These are phyloP conservation scores for Symbiodinium pilosum DNA, from an alignment of 73 alveolate species.

Conservation along the genomic window DNA sequence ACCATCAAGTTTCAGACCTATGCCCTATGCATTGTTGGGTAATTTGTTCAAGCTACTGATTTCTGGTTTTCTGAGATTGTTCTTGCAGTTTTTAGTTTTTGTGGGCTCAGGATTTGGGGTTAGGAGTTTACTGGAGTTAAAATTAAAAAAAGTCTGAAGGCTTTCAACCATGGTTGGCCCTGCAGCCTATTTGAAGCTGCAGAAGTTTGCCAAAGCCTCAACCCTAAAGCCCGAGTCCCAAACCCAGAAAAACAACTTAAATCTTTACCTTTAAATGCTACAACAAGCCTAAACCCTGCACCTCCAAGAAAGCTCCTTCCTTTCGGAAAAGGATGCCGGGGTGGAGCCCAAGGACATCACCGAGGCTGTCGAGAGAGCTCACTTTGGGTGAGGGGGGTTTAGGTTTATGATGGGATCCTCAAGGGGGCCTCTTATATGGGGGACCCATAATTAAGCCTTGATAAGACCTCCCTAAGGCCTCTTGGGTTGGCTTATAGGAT, in stretches of 20 bases:
- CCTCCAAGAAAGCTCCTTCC: background rate
- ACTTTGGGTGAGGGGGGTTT: background rate
- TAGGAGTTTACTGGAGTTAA: no score
- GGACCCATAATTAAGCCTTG: no score
- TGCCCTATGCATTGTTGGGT: no score
- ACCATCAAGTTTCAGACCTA: no score
- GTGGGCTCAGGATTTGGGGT: background rate
- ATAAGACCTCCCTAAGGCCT: no score
- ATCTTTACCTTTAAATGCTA: background rate
- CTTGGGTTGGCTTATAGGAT: no score
- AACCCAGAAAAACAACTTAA: background rate
- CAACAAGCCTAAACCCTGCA: background rate
- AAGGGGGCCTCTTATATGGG: no score
- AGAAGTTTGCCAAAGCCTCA: background rate
- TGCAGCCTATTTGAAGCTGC: no score
- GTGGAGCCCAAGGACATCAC: slow-evolving; percentile 97
- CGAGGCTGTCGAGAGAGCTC: slow-evolving; percentile 95
- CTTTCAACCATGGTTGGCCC: no score
- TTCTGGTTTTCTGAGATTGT: background rate
- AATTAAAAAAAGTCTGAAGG: no score
- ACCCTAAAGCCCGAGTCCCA: background rate
- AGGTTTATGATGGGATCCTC: no score
- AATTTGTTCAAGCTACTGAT: no score
- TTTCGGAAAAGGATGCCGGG: slow-evolving; percentile 97
- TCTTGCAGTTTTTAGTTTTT: background rate